These are phyloP conservation scores for Mycena belliarum DNA, from an alignment of 768 basidiomycete genomes.

Conservation along the genomic window DNA sequence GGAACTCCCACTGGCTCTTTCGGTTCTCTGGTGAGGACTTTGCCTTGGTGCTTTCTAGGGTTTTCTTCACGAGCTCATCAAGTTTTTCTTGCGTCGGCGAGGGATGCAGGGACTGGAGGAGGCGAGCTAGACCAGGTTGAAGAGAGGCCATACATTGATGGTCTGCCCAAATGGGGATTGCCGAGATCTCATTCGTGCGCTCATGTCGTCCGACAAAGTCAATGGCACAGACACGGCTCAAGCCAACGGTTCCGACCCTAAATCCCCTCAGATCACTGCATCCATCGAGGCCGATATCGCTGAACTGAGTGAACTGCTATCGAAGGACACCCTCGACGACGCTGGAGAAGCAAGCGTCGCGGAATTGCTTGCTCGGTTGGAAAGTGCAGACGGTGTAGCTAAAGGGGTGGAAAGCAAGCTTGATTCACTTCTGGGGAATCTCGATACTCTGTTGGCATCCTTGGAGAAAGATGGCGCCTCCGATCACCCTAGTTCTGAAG, in stretches of 20 bases:
- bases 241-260: neutral
- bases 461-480: constrained; percentile 35
- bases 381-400: constrained; percentile 60
- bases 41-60: constrained; percentile 42
- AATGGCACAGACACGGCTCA: constrained; percentile 12
- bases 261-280: constrained; percentile 5
- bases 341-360: constrained; percentile 45
- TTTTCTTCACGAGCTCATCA: constrained; percentile 48
- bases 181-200: neutral
- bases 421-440: constrained; percentile 57
- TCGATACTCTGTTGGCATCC: constrained; percentile 53
- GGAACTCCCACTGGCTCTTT: constrained; percentile 75
- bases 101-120: constrained; percentile 54
- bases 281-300: constrained; percentile 40
- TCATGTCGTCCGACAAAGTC: constrained; percentile 16
- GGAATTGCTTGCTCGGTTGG: constrained; percentile 56
- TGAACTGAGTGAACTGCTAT: constrained; percentile 33
- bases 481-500: neutral
- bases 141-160: constrained; percentile 49
- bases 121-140: constrained; percentile 47
- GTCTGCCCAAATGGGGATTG: constrained; percentile 1
- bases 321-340: constrained; percentile 28
- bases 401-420: constrained; percentile 61
- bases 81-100: constrained; percentile 51
- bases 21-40: constrained; percentile 56